Evolutionary conservation across 768 basidiomycete genomes (phyloP).

Genomic region (Russula lepida): DNA sequence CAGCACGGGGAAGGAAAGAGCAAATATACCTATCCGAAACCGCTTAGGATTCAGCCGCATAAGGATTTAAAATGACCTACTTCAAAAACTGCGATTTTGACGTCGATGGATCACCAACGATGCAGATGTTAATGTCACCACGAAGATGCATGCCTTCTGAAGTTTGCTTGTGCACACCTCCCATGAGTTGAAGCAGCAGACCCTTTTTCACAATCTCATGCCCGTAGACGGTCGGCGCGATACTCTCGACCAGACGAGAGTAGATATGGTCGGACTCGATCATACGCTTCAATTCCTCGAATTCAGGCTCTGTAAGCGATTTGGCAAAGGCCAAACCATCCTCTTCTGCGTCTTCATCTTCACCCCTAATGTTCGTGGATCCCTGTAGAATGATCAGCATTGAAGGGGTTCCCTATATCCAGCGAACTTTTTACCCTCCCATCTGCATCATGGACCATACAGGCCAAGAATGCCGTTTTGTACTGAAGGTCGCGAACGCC

Average conservation of each 20-base stretch:
- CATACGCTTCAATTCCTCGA: conserved; percentile 92
- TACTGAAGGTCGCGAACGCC: conserved; percentile 96
- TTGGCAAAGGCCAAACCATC: conserved; percentile 79
- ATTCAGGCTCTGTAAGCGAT: conserved; percentile 86
- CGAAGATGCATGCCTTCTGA: conserved; percentile 95
- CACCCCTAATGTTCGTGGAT: conserved; percentile 84
- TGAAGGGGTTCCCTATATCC: background rate
- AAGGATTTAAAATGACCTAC: conserved; percentile 38
- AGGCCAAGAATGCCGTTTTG: conserved; percentile 97
- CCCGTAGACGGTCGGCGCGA: conserved; percentile 97
- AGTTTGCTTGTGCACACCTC: conserved; percentile 96
- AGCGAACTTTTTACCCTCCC: conserved; percentile 53
- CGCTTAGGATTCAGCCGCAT: background rate
- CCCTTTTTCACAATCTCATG: conserved; percentile 99
- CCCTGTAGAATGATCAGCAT: conserved; percentile 36
- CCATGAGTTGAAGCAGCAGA: conserved; percentile 91
- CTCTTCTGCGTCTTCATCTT: conserved; percentile 71
- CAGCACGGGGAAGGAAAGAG: conserved; percentile 94
- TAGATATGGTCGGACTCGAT: conserved; percentile 94
- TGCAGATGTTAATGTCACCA: conserved; percentile 97
- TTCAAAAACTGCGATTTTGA: conserved; percentile 99
- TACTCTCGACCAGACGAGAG: conserved; percentile 83
- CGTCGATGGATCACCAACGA: conserved; percentile 94
- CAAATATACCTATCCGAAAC: conserved; percentile 72
- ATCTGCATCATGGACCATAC: conserved; percentile 93